Evolutionary conservation across 2,329 filamentous ascomycete genomes (phyloP).

Genomic region (Xylaria sp.): DNA sequence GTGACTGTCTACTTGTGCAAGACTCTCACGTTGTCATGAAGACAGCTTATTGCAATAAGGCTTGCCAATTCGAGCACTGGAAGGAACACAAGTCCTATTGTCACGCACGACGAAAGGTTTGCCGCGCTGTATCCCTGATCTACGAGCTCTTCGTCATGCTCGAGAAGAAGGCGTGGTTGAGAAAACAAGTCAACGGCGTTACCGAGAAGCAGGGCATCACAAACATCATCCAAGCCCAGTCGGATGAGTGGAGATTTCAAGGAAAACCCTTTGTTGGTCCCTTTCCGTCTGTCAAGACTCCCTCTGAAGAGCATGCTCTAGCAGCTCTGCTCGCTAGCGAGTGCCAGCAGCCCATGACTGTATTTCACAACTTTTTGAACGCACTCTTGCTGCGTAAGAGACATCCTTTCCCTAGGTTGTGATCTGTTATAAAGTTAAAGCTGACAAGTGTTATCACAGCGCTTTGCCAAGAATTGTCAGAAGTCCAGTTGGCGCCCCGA

Average conservation of each 20-base stretch:
- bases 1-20: conserved; percentile 21
- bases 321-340: conserved; percentile 19
- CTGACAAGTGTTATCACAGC: conserved; percentile 23
- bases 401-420: background rate
- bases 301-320: conserved; percentile 27
- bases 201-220: conserved; percentile 24
- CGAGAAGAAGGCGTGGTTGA: conserved; percentile 19
- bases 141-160: conserved; percentile 25
- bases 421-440: background rate
- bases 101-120: conserved; percentile 12
- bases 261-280: conserved; percentile 18
- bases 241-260: conserved; percentile 9
- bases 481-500: conserved; percentile 18
- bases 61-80: conserved; percentile 31
- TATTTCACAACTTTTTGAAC: conserved; percentile 14
- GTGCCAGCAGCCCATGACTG: conserved; percentile 13
- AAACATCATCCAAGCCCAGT: background rate
- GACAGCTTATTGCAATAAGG: conserved; percentile 27
- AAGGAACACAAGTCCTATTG: conserved; percentile 29
- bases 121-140: conserved; percentile 25
- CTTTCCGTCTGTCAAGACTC: conserved; percentile 17
- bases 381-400: conserved; percentile 26
- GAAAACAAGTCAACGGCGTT: conserved; percentile 13
- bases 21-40: conserved; percentile 28
- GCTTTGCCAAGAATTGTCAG: conserved; percentile 16